Percentiles rank a stretch among this genome's conserved stretches.
Evolutionary conservation across 129 eudicot species (phyloP).

Genomic region (Gnaphalium uliginosum): DNA sequence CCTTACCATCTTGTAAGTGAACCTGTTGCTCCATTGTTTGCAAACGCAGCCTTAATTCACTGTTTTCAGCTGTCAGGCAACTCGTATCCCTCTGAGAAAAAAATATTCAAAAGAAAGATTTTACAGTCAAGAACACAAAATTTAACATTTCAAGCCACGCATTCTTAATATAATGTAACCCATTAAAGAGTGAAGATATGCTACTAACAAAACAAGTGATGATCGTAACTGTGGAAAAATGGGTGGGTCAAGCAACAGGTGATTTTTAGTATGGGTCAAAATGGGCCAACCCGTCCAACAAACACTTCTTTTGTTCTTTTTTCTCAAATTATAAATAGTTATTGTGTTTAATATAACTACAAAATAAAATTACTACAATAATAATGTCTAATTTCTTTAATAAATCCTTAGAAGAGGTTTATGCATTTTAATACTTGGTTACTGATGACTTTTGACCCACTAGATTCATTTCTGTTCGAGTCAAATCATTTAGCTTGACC

Average conservation of each 20-base stretch:
- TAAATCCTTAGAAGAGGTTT: neutral
- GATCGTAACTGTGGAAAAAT: neutral
- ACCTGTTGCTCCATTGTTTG: conserved; percentile 90
- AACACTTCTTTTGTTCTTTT: neutral
- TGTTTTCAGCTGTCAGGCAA: conserved; percentile 73
- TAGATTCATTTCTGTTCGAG: neutral
- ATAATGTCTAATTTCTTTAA: neutral
- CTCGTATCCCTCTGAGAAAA: conserved; percentile 61
- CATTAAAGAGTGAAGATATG: neutral
- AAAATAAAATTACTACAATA: neutral
- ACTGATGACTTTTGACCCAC: neutral
- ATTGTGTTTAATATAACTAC: neutral
- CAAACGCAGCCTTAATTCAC: conserved; percentile 81
- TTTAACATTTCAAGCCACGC: neutral
- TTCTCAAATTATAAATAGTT: neutral
- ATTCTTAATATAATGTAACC: conserved; percentile 10
- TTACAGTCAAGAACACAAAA: conserved; percentile 1
- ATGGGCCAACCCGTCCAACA: neutral
- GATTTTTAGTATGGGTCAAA: neutral
- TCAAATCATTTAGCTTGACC: neutral
- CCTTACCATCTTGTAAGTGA: conserved; percentile 88
- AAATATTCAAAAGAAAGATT: neutral
- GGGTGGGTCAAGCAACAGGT: neutral
- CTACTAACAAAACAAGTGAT: neutral
- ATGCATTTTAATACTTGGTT: neutral